Base-by-base conservation (phyloP, 768 basidiomycete species). In the Rhodotorula babjevae region DNA sequence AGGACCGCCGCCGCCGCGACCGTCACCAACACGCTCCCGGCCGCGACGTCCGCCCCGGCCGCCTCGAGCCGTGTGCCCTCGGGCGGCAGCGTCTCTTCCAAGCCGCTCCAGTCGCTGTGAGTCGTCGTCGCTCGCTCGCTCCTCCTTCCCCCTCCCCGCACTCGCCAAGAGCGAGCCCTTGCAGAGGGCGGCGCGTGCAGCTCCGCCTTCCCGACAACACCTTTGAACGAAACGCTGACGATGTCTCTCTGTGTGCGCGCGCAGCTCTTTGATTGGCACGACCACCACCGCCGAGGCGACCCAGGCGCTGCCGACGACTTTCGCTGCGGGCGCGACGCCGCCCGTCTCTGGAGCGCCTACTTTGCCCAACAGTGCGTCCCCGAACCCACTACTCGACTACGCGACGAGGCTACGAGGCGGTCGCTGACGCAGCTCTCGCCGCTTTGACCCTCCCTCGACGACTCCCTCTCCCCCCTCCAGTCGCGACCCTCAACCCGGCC, bases 281-380 rank as follows among this genome's bases (percentile, higher is more conserved):
- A 63, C 75, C 11, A 76, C 75, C 29, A 77, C 75, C 1, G 36
- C 82, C 57, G 82, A 82, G 31, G 66, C 83, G 0, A 87, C 87
- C 2, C 76, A 78, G 40, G 79, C 86, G 5, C 66, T 86, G 27
- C 82, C 86, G 8, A 79, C 85, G 6, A 87, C 87, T 0, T 89
- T 82, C 76, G 49, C 85, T 0, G 80, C 87, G 55, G 90, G 90
- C 3, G 85, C 87, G 42, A 83, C 83, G 1, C 85, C 88, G 6
- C 86, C 89, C 2, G 82, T 89, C 55, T 77, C 85, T 46, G 88
- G 89, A 69, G 92, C 86, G 2, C 89, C 89, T 4, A 70, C 81
- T 5, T 82, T 93, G 18, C 92, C 92, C 0, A 82, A 85, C 0
- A 76, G 83, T 77, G 59, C 40, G 76, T 60, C 46, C 57, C 14